These are phyloP conservation scores for Skeletonema costatum DNA, from an alignment of 108 stramenopile species.

Conservation along the genomic window DNA sequence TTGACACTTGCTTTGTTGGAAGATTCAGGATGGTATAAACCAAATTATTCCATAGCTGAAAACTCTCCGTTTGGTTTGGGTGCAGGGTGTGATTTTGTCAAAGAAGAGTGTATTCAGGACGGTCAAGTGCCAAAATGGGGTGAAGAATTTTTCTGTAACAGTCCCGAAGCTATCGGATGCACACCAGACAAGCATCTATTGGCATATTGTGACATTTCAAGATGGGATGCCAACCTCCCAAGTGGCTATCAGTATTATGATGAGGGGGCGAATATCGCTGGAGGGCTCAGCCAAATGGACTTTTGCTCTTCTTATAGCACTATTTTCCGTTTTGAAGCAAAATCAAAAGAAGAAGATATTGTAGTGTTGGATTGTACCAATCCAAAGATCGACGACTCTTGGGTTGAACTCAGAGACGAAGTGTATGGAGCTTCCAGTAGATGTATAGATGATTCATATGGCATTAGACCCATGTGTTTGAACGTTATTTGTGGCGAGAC, in stretches of 20 bases:
- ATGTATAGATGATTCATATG: conserved; percentile 34
- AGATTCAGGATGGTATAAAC: conserved; percentile 60
- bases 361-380: conserved; percentile 32
- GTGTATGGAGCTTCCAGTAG: conserved; percentile 23
- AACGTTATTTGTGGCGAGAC: conserved; percentile 26
- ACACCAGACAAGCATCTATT: conserved; percentile 36
- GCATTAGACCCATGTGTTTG: conserved; percentile 33
- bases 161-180: conserved; percentile 27
- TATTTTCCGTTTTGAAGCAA: conserved; percentile 26
- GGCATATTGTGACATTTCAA: conserved; percentile 38
- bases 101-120: conserved; percentile 47
- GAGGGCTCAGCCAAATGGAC: conserved; percentile 45
- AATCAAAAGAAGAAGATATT: conserved; percentile 2
- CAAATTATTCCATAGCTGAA: conserved; percentile 44
- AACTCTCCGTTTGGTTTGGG: conserved; percentile 51
- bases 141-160: conserved; percentile 36
- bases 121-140: conserved; percentile 42
- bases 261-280: conserved; percentile 25
- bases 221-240: conserved; percentile 38
- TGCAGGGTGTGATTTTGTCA: conserved; percentile 59
- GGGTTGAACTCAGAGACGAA: conserved; percentile 32
- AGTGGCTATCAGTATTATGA: conserved; percentile 44
- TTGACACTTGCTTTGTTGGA: conserved; percentile 60
- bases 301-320: conserved; percentile 43
- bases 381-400: conserved; percentile 4